Evolutionary conservation across 2,329 filamentous ascomycete genomes (phyloP), one percentile per base, ranked within the genome.

Genomic region (Bertia moriformis): DNA sequence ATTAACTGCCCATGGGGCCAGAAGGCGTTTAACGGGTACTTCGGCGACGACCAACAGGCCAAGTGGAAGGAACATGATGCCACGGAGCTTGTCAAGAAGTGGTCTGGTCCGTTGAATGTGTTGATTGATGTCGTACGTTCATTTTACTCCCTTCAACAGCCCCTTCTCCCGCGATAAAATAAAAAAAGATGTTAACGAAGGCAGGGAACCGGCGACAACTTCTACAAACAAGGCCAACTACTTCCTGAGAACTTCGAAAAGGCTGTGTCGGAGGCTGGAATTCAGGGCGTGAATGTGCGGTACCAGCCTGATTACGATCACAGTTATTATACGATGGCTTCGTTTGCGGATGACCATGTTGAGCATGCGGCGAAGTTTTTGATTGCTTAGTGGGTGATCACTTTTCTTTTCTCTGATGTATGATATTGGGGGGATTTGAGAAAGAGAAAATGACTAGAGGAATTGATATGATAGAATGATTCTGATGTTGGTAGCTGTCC

Each of bases 261-360:
- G 51, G 88, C 83, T 12, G 86, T 79, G 42, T 78, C 84, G 62
- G 78, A 82, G 47, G 73, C 76, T 18, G 85, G 85, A 15, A 69
- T 86, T 39, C 63, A 73, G 42, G 83, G 82, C 7, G 63, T 95
- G 45, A 74, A 74, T 40, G 62, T 96, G 45, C 74, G 89, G 51
- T 91, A 89, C 66, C 89, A 94, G 56, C 53, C 83, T 63, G 87
- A 78, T 44, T 96, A 98, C 55, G 91, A 98, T 58, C 91, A 98
- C 63, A 93, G 86, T 45, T 98, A 98, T 65, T 98, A 78, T 62
- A 95, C 94, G 61, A 93, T 98, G 67, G 80, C 88, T 24, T 78
- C 77, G 14, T 98, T 98, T 57, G 74, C 81, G 33, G 80, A 84
- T 52, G 88, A 96, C 50, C 91, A 98, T 60, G 72, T 96, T 48